Percentiles rank a stretch among this genome's conserved stretches.
Evolutionary conservation across 768 basidiomycete genomes (phyloP).

Genomic region (Kwoniella pini): DNA sequence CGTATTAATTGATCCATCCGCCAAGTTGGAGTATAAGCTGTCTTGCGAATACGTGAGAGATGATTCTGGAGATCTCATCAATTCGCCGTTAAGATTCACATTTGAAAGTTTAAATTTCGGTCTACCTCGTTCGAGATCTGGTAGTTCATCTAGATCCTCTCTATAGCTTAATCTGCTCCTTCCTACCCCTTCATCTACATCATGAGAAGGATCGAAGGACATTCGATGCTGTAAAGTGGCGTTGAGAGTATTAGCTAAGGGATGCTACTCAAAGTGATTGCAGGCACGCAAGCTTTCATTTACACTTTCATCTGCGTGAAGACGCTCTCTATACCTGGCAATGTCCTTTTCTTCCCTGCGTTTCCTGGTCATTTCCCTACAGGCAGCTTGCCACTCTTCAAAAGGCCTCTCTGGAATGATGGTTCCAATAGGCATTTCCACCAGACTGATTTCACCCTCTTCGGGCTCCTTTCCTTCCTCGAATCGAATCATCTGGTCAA

Average conservation of each 20-base stretch:
- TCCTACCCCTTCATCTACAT: not conserved
- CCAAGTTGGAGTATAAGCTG: too few species aligned
- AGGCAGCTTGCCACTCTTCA: not conserved
- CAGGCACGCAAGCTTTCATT: not conserved
- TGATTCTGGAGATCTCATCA: too few species aligned
- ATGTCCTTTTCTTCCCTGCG: not conserved
- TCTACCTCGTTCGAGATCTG: not conserved
- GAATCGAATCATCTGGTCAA: conserved; percentile 5
- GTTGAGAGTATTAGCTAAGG: not conserved
- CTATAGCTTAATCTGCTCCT: not conserved
- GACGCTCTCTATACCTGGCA: not conserved
- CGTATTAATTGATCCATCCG: too few species aligned
- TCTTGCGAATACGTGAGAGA: too few species aligned
- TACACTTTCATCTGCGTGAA: not conserved
- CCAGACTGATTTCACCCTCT: not conserved
- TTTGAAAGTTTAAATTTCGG: not conserved
- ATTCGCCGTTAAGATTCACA: too few species aligned
- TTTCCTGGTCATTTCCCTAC: not conserved
- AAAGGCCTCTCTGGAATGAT: conserved; percentile 6
- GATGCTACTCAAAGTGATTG: not conserved
- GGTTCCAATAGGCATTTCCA: conserved; percentile 5
- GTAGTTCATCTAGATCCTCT: conserved; percentile 8
- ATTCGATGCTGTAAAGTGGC: too few species aligned
- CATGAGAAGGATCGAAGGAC: too few species aligned
- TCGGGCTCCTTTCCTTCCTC: conserved; percentile 1